Percentiles rank a stretch among this genome's conserved stretches.
phyloP scores from a whole-genome alignment of 768 basidiomycete species.

The Suillus spraguei region DNA sequence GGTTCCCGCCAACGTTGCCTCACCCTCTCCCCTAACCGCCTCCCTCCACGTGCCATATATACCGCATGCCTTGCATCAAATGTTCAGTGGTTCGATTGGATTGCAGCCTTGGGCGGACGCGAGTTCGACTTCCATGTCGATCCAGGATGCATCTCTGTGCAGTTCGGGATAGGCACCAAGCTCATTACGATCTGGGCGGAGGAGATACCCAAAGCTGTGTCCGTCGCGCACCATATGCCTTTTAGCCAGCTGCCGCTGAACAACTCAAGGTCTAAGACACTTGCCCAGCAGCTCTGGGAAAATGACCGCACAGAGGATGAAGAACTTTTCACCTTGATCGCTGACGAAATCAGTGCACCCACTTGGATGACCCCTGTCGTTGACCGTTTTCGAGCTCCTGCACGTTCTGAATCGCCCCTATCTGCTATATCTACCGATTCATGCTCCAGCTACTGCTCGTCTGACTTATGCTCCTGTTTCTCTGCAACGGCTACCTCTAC shows the following conservation, averaged over 20 bases:
- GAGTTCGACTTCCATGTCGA: slow-evolving; percentile 83
- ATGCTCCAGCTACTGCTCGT: slow-evolving; percentile 60
- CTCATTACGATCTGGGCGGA: slow-evolving; percentile 72
- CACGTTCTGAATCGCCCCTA: slow-evolving; percentile 58
- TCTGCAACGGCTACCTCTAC: slow-evolving; percentile 63
- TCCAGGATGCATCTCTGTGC: slow-evolving; percentile 76
- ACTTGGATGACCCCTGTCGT: slow-evolving; percentile 70
- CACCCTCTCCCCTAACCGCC: slow-evolving; percentile 65
- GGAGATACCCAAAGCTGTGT: slow-evolving; percentile 37
- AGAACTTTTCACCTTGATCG: slow-evolving; percentile 72
- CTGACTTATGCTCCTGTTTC: slow-evolving; percentile 72
- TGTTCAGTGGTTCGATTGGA: slow-evolving; percentile 85
- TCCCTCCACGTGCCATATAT: slow-evolving; percentile 73
- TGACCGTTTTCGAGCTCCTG: slow-evolving; percentile 55
- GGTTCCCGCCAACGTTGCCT: slow-evolving; percentile 76
- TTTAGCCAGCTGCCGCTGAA: slow-evolving; percentile 22
- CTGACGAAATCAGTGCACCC: slow-evolving; percentile 67
- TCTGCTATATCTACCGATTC: slow-evolving; percentile 57
- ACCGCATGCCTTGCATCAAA: slow-evolving; percentile 67
- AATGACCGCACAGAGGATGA: slow-evolving; percentile 74
- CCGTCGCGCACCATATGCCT: slow-evolving; percentile 12
- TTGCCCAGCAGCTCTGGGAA: slow-evolving; percentile 75
- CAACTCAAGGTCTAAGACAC: slow-evolving; percentile 47
- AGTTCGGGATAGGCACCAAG: slow-evolving; percentile 48
- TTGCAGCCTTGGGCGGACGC: slow-evolving; percentile 61